A percentile compares a stretch with the other conserved stretches of the same genome.
Conservation (phyloP, 306 rosid genomes). For the Quercus variabilis region DNA sequence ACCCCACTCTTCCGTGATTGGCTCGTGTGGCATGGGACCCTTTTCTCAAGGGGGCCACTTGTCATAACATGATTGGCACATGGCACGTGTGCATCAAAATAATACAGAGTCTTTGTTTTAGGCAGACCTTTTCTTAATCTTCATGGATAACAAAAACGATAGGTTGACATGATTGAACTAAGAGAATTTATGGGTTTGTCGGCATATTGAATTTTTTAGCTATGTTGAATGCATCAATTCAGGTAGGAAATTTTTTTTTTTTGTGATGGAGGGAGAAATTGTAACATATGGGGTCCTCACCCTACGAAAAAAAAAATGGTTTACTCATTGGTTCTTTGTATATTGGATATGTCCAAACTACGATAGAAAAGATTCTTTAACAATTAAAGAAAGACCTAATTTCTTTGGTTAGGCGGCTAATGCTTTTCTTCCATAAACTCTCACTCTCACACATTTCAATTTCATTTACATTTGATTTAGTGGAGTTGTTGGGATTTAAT, state of each 20-base stretch:
- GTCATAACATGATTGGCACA: slow-evolving; percentile 13
- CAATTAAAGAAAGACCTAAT: background rate
- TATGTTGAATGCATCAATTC: slow-evolving; percentile 30
- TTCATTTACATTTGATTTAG: background rate
- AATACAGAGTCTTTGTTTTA: background rate
- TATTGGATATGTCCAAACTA: background rate
- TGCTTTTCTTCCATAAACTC: slow-evolving; percentile 11
- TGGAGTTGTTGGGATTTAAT: slow-evolving; percentile 36
- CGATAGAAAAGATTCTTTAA: background rate
- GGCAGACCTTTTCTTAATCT: background rate
- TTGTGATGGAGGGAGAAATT: slow-evolving; percentile 38
- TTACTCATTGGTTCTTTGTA: slow-evolving; percentile 4
- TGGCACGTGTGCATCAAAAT: slow-evolving; percentile 44
- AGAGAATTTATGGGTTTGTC: slow-evolving; percentile 29
- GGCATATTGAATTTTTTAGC: slow-evolving; percentile 22
- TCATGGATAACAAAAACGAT: slow-evolving; percentile 13
- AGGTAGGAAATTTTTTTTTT: slow-evolving; percentile 18
- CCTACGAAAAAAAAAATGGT: slow-evolving; percentile 1
- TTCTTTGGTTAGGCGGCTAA: slow-evolving; percentile 20
- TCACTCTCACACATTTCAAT: slow-evolving; percentile 1
- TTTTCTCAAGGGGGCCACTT: slow-evolving; percentile 14
- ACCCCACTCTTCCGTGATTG: slow-evolving; percentile 51
- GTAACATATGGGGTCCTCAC: slow-evolving; percentile 31
- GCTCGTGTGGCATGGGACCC: slow-evolving; percentile 34
- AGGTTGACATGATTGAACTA: slow-evolving; percentile 29